Conservation (phyloP, 1,139 yeast genomes). For the Kurtzmaniella natalensis region DNA sequence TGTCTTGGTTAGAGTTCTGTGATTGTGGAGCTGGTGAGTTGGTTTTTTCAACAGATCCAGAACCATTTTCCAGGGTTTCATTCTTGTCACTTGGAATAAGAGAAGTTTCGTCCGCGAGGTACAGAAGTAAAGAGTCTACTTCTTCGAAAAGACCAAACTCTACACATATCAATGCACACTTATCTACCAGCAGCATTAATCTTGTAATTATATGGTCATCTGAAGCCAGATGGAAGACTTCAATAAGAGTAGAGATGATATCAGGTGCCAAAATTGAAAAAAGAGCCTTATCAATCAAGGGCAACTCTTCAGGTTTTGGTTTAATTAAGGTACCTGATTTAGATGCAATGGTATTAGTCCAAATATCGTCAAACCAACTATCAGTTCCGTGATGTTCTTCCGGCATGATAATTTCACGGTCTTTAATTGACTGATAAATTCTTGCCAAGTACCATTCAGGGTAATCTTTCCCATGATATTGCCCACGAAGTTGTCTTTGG, state of each 20-base stretch:
- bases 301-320: slow-evolving; percentile 18
- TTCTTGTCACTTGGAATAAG: slow-evolving; percentile 28
- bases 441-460: slow-evolving; percentile 82
- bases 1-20: slow-evolving; percentile 41
- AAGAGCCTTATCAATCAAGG: slow-evolving; percentile 62
- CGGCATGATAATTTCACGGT: slow-evolving; percentile 92
- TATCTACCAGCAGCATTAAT: slow-evolving; percentile 83
- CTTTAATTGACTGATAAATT: slow-evolving; percentile 75
- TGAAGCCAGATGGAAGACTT: slow-evolving; percentile 79
- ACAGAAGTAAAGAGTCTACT: slow-evolving; percentile 61
- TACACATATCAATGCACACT: slow-evolving; percentile 72
- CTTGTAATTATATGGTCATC: slow-evolving; percentile 88
- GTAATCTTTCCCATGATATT: slow-evolving; percentile 71
- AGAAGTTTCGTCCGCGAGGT: slow-evolving; percentile 61
- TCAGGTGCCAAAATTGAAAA: slow-evolving; percentile 61
- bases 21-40: slow-evolving; percentile 18
- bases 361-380: slow-evolving; percentile 88
- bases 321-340: slow-evolving; percentile 15
- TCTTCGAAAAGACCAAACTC: slow-evolving; percentile 53
- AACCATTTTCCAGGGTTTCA: slow-evolving; percentile 10
- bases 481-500: slow-evolving; percentile 74
- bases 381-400: slow-evolving; percentile 90
- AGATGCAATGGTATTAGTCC: slow-evolving; percentile 69
- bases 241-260: slow-evolving; percentile 64
- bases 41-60: slow-evolving; percentile 13